phyloP scores from a whole-genome alignment of 768 basidiomycete genomes.

The Tylopilus cervinicoccineus region DNA sequence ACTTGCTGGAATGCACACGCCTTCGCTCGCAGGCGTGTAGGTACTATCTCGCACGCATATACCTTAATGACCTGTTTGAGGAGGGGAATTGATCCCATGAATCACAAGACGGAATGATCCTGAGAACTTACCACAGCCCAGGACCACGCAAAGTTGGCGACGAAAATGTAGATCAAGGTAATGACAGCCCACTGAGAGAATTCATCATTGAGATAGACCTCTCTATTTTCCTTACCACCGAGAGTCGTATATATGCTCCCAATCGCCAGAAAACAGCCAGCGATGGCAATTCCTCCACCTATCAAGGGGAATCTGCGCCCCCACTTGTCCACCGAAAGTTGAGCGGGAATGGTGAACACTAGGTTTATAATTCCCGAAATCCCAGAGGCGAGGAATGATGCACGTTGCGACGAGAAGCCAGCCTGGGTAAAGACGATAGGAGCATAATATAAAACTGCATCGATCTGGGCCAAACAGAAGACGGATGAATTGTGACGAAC shows the following conservation, averaged over 20 bases:
- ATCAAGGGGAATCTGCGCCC: slow-evolving; percentile 35
- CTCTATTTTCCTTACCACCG: slow-evolving; percentile 28
- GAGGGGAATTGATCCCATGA: background rate
- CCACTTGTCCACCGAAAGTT: slow-evolving; percentile 40
- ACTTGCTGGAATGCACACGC: slow-evolving; percentile 43
- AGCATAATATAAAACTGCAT: slow-evolving; percentile 36
- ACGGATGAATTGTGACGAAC: background rate
- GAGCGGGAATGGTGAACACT: slow-evolving; percentile 35
- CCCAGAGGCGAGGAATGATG: slow-evolving; percentile 49
- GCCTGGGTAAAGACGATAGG: slow-evolving; percentile 48
- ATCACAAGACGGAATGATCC: background rate
- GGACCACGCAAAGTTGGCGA: slow-evolving; percentile 38
- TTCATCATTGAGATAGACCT: slow-evolving; percentile 22
- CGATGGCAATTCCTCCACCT: slow-evolving; percentile 39
- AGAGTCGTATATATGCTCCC: slow-evolving; percentile 41
- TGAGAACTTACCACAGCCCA: slow-evolving; percentile 38
- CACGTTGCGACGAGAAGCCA: slow-evolving; percentile 44
- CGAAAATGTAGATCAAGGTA: slow-evolving; percentile 44
- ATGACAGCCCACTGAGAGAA: slow-evolving; percentile 37
- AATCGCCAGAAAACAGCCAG: slow-evolving; percentile 38
- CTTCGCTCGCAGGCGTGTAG: slow-evolving; percentile 42
- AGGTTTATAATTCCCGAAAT: slow-evolving; percentile 45
- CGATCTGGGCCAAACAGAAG: slow-evolving; percentile 17
- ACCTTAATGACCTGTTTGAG: slow-evolving; percentile 30
- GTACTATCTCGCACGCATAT: slow-evolving; percentile 45